phyloP scores from a whole-genome alignment of 2,329 filamentous ascomycete genomes.

The Hypoxylon sp. region DNA sequence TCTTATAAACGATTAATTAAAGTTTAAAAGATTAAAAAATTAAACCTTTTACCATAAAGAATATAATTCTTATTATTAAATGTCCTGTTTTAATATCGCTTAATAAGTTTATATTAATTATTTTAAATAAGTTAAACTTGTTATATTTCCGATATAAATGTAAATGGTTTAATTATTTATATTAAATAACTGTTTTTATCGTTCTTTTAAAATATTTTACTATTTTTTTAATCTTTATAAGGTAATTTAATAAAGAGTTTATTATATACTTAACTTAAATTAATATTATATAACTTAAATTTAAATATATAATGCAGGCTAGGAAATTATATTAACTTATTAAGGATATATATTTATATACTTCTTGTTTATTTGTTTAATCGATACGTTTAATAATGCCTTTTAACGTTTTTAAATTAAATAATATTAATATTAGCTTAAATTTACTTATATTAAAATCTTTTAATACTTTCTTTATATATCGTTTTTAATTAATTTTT shows the following conservation, averaged over 20 bases:
- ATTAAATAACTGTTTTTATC: not conserved
- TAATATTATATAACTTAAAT: not conserved
- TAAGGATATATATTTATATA: not conserved
- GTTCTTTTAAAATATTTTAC: not conserved
- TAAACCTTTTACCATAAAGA: not conserved
- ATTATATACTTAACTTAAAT: not conserved
- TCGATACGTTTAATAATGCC: not conserved
- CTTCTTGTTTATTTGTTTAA: not conserved
- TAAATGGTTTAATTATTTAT: not conserved
- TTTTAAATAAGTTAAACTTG: not conserved
- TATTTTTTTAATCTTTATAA: not conserved
- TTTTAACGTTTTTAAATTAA: not conserved
- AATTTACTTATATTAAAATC: not conserved
- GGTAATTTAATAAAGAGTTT: not conserved
- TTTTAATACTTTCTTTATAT: not conserved
- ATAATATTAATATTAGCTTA: not conserved
- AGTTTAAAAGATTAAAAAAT: not conserved
- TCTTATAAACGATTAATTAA: too few species aligned
- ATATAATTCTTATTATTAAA: not conserved
- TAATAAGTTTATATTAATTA: not conserved
- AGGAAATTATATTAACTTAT: not conserved
- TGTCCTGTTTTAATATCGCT: not conserved
- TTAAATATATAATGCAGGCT: not conserved
- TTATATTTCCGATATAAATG: not conserved
- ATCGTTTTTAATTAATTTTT: not conserved